These are phyloP conservation scores for Erythrobasidium yunnanense DNA, from an alignment of 768 basidiomycete species.

Conservation along the genomic window DNA sequence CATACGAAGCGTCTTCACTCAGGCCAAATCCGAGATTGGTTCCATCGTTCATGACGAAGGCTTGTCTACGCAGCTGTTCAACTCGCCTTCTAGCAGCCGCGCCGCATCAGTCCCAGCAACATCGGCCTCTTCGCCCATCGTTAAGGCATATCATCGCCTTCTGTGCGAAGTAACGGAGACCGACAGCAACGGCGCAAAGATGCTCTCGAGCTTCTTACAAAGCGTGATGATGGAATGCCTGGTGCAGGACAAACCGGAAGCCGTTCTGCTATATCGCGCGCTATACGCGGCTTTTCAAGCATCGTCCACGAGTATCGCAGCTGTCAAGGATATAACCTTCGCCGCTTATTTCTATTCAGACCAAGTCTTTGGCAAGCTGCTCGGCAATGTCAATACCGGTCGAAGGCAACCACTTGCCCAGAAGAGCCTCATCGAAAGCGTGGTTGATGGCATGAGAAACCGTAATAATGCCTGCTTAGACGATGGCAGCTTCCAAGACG, in stretches of 20 bases:
- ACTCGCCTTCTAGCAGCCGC: constrained; percentile 63
- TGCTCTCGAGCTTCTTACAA: neutral
- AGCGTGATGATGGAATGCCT: constrained; percentile 11
- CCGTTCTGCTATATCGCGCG: neutral
- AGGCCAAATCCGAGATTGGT: constrained; percentile 71
- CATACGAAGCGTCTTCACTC: constrained; percentile 77
- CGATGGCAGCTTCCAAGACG: no score
- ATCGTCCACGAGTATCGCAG: neutral
- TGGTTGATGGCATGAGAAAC: no score
- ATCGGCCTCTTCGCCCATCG: constrained; percentile 64
- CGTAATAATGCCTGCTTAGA: no score
- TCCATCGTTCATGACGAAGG: constrained; percentile 82
- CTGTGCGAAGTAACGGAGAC: no score
- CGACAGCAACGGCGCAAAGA: neutral
- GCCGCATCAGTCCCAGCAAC: constrained; percentile 63
- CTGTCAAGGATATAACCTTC: neutral
- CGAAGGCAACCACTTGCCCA: no score
- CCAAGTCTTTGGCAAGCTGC: neutral
- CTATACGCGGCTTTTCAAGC: neutral
- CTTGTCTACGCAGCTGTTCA: constrained; percentile 46
- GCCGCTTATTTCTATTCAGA: neutral
- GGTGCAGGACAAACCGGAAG: constrained; percentile 22
- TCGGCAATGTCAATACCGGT: no score
- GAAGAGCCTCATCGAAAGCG: no score
- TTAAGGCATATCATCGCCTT: constrained; percentile 60